A percentile compares a stretch with the other conserved stretches of the same genome.
phyloP scores from a whole-genome alignment of 495 filamentous ascomycete species.

The Apiosordaria backusii region DNA sequence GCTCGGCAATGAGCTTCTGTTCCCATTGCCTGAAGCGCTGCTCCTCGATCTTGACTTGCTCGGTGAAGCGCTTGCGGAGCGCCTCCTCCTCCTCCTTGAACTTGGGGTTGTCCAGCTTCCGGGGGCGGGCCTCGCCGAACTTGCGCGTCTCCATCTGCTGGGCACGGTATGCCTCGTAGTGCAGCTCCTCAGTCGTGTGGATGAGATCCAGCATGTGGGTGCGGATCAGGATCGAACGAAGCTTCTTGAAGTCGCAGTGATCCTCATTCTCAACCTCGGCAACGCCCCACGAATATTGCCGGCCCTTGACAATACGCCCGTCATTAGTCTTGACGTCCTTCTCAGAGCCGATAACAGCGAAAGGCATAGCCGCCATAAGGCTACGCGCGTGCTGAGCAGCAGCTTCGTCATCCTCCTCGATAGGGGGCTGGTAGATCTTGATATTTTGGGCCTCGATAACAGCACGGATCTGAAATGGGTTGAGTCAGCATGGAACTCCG shows the following conservation, averaged over 20 bases:
- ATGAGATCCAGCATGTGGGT: slow-evolving; percentile 99
- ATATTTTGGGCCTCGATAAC: slow-evolving; percentile 98
- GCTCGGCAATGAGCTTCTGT: slow-evolving; percentile 97
- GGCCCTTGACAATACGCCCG: slow-evolving; percentile 94
- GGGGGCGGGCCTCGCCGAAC: slow-evolving; percentile 93
- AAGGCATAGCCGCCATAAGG: slow-evolving; percentile 95
- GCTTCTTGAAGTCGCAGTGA: slow-evolving; percentile 99
- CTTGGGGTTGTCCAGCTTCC: slow-evolving; percentile 99
- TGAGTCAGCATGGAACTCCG: slow-evolving; percentile 25
- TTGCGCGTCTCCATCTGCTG: slow-evolving; percentile 99
- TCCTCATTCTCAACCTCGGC: slow-evolving; percentile 99
- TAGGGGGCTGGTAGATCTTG: slow-evolving; percentile 96
- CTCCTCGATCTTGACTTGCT: slow-evolving; percentile 99
- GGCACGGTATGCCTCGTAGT: slow-evolving; percentile 98
- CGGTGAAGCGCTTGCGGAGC: slow-evolving; percentile 96
- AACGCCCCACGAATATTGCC: slow-evolving; percentile 98
- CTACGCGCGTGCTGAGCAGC: slow-evolving; percentile 89
- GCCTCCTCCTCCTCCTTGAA: slow-evolving; percentile 99
- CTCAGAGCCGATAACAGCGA: slow-evolving; percentile 97
- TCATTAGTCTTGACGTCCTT: slow-evolving; percentile 97
- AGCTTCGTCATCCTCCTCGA: slow-evolving; percentile 97
- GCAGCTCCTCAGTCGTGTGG: slow-evolving; percentile 97
- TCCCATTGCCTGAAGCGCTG: slow-evolving; percentile 98
- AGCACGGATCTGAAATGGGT: slow-evolving; percentile 66
- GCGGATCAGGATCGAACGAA: slow-evolving; percentile 95